Evolutionary conservation across 768 basidiomycete genomes (phyloP), one percentile per base, ranked within the genome.

Genomic region (Mycena leptocephala): DNA sequence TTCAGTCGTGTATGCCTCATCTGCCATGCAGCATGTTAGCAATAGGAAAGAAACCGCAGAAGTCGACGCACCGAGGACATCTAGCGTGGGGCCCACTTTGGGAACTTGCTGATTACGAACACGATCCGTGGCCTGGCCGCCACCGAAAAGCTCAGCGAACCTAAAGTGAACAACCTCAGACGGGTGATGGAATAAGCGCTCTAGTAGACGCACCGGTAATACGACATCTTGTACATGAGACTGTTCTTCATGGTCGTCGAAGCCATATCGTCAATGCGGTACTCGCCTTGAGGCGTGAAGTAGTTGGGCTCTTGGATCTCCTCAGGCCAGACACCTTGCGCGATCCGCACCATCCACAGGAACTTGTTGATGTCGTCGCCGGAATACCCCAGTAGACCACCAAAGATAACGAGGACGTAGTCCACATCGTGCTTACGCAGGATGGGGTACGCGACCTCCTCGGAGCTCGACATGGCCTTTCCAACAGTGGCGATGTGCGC

Each of bases 291-390:
- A 28, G 93, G 89, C 0, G 95, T 99, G 86, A 99, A 99, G 88
- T 95, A 99, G 83, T 95, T 95, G 43, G 93, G 90, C 86, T 99
- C 98, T 83, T 96, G 96, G 75, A 99, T 95, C 85, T 99, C 98
- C 41, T 99, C 97, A 0, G 98, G 98, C 97, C 97, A 99, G 35
- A 98, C 95, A 62, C 97, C 97, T 81, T 98, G 97, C 6, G 96
- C 93, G 78, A 97, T 96, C 70, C 96, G 93, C 73, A 99, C 94
- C 96, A 99, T 99, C 97, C 97, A 99, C 62, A 99, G 86, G 92
- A 99, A 99, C 86, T 99, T 99, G 92, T 99, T 99, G 88, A 99
- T 95, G 83, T 99, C 98, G 83, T 99, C 98, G 18, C 98, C 98
- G 26, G 97, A 98, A 85, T 99, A 99, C 10, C 97, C 98, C 69